Base-by-base conservation (phyloP, 495 filamentous ascomycete genomes). In the Beverwykella pulmonaria region DNA sequence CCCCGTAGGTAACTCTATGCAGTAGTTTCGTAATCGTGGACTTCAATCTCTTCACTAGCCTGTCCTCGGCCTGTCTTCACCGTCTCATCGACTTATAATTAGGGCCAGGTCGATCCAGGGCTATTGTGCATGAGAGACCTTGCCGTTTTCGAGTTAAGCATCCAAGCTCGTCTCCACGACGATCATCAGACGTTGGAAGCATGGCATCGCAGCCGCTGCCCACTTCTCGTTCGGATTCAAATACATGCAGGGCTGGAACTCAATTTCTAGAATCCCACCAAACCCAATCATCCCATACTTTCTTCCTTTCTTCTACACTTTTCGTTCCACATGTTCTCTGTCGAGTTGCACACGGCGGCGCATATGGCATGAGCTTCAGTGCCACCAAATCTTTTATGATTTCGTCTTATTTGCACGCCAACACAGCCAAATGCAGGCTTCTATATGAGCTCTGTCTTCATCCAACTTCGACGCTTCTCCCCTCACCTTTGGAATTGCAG, bases 171-270 rank as follows among this genome's bases (percentile, higher is more conserved):
- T 57, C 6, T 54, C 48, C 50, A 41, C 46, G 48, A 47, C 55
- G 63, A 66, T 66, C 63, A 66, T 66, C 63, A 60, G 63, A 66
- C 63, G 56, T 44, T 9, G 17, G 39, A 44, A n/a, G 39, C 39
- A 44, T 44, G 39, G 39, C 39, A 9, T 10, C 8, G 6, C 39
- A 10, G 39, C 39, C 39, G 39, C 15, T 44, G 39, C 39, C 39
- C 17, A 7, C 25, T 61, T 36, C 39, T 47, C 41, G 39, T n/a
- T 61, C 46, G 14, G 44, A 50, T 27, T 61, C 50, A 61, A 52
- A 65, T 63, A 55, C n/a, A 44, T 34, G 60, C 60, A 60, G 20
- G 8, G 52, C 52, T 34, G 27, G 52, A 15, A 34, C 27, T 25
- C 23, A 7, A 17, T 54, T 54, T 26, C 52, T 30, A n/a, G 9